Base-by-base conservation (phyloP, 768 basidiomycete genomes). In the Sarcomyxa edulis region DNA sequence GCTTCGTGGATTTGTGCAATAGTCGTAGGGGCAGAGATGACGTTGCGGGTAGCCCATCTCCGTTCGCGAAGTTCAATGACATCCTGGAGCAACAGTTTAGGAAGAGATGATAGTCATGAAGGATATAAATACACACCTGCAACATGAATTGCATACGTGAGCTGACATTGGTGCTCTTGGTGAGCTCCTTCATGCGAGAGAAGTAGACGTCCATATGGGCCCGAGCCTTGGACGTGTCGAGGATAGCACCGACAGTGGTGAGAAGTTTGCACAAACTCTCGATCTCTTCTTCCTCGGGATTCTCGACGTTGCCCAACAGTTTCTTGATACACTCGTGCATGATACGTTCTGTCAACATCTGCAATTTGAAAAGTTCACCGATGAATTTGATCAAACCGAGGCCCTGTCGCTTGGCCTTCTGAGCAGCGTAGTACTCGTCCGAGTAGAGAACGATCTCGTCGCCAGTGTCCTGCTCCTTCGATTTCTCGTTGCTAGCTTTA, bases 271-370 rank as follows among this genome's bases (percentile, higher is more conserved):
- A 96, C 40, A 96, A 72, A 32, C 84, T 88, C 72, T 97, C 94
- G 47, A 98, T 86, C 55, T 96, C 92, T 65, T 95, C 95, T 64
- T 97, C 95, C 54, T 96, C 92, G 0, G 93, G 95, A 52, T 89
- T 87, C 49, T 90, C 82, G 42, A 94, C 84, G 55, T 97, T 96
- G 41, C 83, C 77, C 8, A 97, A 69, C 6, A 96, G 76, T 65
- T 93, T 92, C 75, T 91, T 89, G 58, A 97, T 81, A 71, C 93
- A 98, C 61, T 92, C 87, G 68, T 92, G 88, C 88, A 97, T 98
- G 66, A 97, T 95, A 50, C 90, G 83, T 65, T 92, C 90, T 31
- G 91, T 93, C 38, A 97, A 69, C 91, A 97, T 95, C 64, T 89
- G 86, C 11, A 98, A 70, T 67, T 96, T 96, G 83, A 91, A 98